A percentile compares a stretch with the other conserved stretches of the same genome.
These are phyloP conservation scores for Spiromastix sp. DNA, from an alignment of 2,329 filamentous ascomycete genomes.

Conservation along the genomic window DNA sequence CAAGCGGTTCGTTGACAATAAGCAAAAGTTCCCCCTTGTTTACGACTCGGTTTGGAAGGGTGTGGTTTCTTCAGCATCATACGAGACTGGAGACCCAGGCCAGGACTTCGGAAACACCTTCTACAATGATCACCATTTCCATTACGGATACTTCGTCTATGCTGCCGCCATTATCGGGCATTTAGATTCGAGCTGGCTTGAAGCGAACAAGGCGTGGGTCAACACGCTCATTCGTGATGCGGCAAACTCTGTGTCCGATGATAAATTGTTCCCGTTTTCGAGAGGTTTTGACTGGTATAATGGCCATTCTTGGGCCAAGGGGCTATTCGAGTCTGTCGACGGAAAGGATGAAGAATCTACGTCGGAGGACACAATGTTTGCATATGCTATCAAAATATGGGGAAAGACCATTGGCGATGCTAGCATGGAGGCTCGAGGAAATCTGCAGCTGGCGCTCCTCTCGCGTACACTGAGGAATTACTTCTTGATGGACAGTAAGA, in stretches of 20 bases:
- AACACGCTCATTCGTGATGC: conserved; percentile 75
- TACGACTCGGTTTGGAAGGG: conserved; percentile 63
- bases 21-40: conserved; percentile 51
- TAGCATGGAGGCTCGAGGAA: conserved; percentile 71
- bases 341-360: conserved; percentile 62
- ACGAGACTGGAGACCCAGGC: conserved; percentile 55
- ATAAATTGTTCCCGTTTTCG: conserved; percentile 69
- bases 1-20: conserved; percentile 54
- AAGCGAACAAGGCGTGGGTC: conserved; percentile 65
- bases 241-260: conserved; percentile 62
- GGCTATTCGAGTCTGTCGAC: conserved; percentile 42
- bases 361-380: conserved; percentile 80
- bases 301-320: conserved; percentile 83
- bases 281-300: conserved; percentile 89
- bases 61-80: conserved; percentile 65
- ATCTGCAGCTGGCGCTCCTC: conserved; percentile 73
- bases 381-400: conserved; percentile 91
- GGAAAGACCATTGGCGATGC: conserved; percentile 64
- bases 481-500: conserved; percentile 66
- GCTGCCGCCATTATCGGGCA: conserved; percentile 73
- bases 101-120: conserved; percentile 83
- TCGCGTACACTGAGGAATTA: conserved; percentile 65
- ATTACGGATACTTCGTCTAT: conserved; percentile 78
- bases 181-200: conserved; percentile 65
- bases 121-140: conserved; percentile 57